Conservation (phyloP, 2,329 filamentous ascomycete genomes). For the Colletotrichum shisoi region DNA sequence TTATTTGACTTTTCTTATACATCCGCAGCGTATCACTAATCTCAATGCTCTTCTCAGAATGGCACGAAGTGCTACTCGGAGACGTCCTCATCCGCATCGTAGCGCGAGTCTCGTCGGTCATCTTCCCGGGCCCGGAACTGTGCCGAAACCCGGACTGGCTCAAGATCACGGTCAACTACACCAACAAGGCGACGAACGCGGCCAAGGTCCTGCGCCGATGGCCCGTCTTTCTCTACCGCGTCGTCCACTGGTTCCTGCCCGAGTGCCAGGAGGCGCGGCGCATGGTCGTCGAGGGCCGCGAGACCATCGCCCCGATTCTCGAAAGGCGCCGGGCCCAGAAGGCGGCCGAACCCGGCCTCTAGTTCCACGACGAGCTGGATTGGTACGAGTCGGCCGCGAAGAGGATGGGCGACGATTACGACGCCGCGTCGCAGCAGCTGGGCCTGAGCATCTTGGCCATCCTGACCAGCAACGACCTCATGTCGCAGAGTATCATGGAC, state of each 20-base stretch:
- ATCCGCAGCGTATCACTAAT: neutral
- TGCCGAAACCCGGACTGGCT: slow-evolving; percentile 41
- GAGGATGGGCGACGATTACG: slow-evolving; percentile 23
- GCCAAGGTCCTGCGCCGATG: slow-evolving; percentile 35
- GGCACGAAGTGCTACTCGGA: slow-evolving; percentile 34
- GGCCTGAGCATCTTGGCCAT: slow-evolving; percentile 42
- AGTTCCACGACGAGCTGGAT: slow-evolving; percentile 41
- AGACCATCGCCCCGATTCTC: slow-evolving; percentile 37
- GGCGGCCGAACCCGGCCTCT: slow-evolving; percentile 4
- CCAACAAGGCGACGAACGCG: slow-evolving; percentile 15
- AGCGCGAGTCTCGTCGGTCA: slow-evolving; percentile 41
- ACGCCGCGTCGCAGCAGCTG: slow-evolving; percentile 37
- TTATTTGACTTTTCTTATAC: neutral
- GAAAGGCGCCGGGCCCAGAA: slow-evolving; percentile 38
- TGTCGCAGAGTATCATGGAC: slow-evolving; percentile 40
- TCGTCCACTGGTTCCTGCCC: slow-evolving; percentile 40
- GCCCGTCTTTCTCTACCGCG: slow-evolving; percentile 37
- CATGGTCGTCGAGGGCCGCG: slow-evolving; percentile 23
- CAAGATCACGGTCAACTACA: slow-evolving; percentile 35
- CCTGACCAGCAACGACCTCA: slow-evolving; percentile 42
- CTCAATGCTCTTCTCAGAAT: slow-evolving; percentile 25
- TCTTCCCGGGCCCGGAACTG: slow-evolving; percentile 42
- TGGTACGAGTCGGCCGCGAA: slow-evolving; percentile 37
- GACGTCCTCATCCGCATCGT: slow-evolving; percentile 33
- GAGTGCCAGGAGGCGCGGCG: slow-evolving; percentile 33